Conservation (phyloP, 1,139 yeast genomes). For the Blastobotrys proliferans region DNA sequence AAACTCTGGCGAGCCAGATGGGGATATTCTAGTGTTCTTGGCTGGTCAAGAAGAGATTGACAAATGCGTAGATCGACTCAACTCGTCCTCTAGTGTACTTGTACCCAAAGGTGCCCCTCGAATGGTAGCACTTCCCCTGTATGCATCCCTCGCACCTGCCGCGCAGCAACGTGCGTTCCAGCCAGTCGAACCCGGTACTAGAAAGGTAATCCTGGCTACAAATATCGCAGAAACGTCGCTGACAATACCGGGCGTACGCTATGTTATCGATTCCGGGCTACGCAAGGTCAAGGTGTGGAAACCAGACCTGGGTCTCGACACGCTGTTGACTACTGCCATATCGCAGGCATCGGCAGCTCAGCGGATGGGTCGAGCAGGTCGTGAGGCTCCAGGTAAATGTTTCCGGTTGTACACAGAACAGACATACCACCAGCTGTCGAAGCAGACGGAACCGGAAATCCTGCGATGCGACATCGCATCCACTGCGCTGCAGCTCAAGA, state of each 20-base stretch:
- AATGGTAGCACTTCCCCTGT: constrained; percentile 74
- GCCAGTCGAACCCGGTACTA: constrained; percentile 51
- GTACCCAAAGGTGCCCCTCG: constrained; percentile 76
- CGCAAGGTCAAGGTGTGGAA: constrained; percentile 94
- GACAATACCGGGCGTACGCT: constrained; percentile 92
- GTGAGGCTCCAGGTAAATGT: constrained; percentile 91
- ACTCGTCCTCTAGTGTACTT: constrained; percentile 56
- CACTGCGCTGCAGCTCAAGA: constrained; percentile 78
- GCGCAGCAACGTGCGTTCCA: constrained; percentile 77
- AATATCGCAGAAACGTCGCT: constrained; percentile 97
- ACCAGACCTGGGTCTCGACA: constrained; percentile 85
- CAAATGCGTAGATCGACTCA: constrained; percentile 63
- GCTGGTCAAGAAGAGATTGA: constrained; percentile 99
- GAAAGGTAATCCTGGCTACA: constrained; percentile 87
- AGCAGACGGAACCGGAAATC: constrained; percentile 90
- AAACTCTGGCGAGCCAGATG: constrained; percentile 69
- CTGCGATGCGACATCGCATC: constrained; percentile 79
- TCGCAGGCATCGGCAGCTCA: constrained; percentile 94
- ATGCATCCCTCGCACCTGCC: constrained; percentile 86
- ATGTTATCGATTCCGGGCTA: constrained; percentile 88
- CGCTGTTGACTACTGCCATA: constrained; percentile 84
- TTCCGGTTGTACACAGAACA: constrained; percentile 76
- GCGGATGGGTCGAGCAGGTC: constrained; percentile 98
- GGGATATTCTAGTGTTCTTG: constrained; percentile 84
- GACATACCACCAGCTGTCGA: constrained; percentile 57